Evolutionary conservation across 2,329 filamentous ascomycete genomes (phyloP), one percentile per base, ranked within the genome.

Genomic region (Hypoxylon sp.): DNA sequence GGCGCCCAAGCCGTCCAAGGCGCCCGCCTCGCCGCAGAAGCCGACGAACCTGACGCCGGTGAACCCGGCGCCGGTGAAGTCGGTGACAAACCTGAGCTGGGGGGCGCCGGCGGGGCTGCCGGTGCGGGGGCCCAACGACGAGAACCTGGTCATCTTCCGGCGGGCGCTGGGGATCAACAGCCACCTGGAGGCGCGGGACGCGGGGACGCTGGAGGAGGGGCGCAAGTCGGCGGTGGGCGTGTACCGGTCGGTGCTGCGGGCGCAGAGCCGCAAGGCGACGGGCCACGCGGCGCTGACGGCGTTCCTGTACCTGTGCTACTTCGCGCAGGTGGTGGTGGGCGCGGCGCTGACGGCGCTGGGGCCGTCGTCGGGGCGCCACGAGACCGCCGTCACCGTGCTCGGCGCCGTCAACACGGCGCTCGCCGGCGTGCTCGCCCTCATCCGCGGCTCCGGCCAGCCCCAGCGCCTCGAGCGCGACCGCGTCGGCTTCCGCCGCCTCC

Each of bases 401-500:
- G 86, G 87, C 2, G 85, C 85, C 1, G 69, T 84, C 9, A 89
- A 89, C 66, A 88, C 85, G 2, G 72, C 86, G 3, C 77, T 88
- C 4, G 87, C 87, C 1, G 86, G 87, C 13, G 73, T 87, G 1
- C 72, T 89, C 17, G 85, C 85, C 0, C 78, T 83, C 6, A 68
- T 83, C 42, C 82, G 81, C 66, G 79, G 80, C 3, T 79, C 80
- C 37, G 81, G 81, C 0, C 64, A 83, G 48, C 80, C 81, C 0
- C 77, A 80, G 61, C 69, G 78, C 13, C 58, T 83, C 15, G 72
- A 77, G 35, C 77, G 79, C 47, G 78, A 83, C 54, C 76, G 77
- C 31, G 72, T 78, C 13, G 77, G 77, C 38, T 81, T 79, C 63
- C 69, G 77, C 0, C 74, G 77, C 29, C 68, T 83, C 18, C 78